phyloP scores from a whole-genome alignment of 805 yeast genomes.

The Zygoascus ofunaensis region DNA sequence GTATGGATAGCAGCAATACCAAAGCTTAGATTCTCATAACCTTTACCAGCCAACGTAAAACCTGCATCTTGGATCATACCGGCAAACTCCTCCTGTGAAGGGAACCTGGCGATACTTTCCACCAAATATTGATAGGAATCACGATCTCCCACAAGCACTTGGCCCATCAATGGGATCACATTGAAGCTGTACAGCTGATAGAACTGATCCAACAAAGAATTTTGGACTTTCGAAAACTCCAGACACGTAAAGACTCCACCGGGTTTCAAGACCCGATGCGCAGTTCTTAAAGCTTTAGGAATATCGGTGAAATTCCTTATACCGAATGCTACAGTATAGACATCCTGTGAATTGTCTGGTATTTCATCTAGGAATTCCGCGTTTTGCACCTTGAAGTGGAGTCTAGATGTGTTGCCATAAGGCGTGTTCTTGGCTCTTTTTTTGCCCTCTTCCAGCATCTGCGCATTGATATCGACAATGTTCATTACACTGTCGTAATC shows the following conservation, averaged over 20 bases:
- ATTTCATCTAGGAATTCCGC: conserved; percentile 84
- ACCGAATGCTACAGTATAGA: conserved; percentile 95
- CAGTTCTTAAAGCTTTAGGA: conserved; percentile 90
- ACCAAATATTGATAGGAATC: conserved; percentile 95
- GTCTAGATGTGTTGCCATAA: conserved; percentile 55
- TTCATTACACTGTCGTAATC: conserved; percentile 77
- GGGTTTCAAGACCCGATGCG: conserved; percentile 89
- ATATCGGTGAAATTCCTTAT: conserved; percentile 92
- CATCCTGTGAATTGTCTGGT: conserved; percentile 80
- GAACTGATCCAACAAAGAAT: conserved; percentile 59
- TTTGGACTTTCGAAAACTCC: conserved; percentile 87
- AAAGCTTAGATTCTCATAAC: conserved; percentile 88
- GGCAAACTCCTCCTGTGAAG: conserved; percentile 84
- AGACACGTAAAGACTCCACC: conserved; percentile 97
- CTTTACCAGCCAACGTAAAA: conserved; percentile 78
- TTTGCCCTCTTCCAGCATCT: conserved; percentile 91
- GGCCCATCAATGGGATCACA: conserved; percentile 88
- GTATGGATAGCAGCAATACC: conserved; percentile 95
- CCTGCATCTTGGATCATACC: conserved; percentile 92
- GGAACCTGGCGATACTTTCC: conserved; percentile 87
- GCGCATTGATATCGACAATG: conserved; percentile 89
- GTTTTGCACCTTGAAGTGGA: conserved; percentile 78
- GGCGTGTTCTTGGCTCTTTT: conserved; percentile 53
- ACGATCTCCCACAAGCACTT: conserved; percentile 87
- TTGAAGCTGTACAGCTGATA: conserved; percentile 88